These are phyloP conservation scores for Wakefieldia striispora DNA, from an alignment of 768 basidiomycete species.

Conservation along the genomic window DNA sequence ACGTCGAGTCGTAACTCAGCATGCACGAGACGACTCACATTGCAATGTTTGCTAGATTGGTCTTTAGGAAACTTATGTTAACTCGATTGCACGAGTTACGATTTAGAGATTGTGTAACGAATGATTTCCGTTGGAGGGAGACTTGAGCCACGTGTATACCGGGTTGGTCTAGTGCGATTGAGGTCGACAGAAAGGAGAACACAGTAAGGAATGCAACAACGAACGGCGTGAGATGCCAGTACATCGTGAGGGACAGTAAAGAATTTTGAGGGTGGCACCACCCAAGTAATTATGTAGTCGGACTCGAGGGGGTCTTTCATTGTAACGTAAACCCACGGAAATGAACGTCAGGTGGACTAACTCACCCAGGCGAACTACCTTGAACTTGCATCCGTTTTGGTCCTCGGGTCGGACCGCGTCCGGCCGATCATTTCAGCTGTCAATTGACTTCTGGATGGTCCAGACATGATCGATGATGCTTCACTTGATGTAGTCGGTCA, in stretches of 20 bases:
- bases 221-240: conserved; percentile 9
- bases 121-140: conserved; percentile 22
- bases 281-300: neutral
- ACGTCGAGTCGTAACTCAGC: neutral
- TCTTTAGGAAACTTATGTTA: conserved; percentile 10
- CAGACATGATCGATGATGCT: too few species aligned
- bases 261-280: neutral
- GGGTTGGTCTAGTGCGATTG: neutral
- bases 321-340: too few species aligned
- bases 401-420: too few species aligned
- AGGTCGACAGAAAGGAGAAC: conserved; percentile 17
- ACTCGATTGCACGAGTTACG: conserved; percentile 1
- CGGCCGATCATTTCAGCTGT: too few species aligned
- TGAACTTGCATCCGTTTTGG: too few species aligned
- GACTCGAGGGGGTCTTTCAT: too few species aligned
- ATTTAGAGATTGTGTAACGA: conserved; percentile 5
- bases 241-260: conserved; percentile 17
- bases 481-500: too few species aligned
- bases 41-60: conserved; percentile 14
- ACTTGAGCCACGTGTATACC: conserved; percentile 14
- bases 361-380: too few species aligned
- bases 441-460: too few species aligned
- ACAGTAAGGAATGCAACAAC: conserved; percentile 11
- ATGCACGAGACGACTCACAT: conserved; percentile 15
- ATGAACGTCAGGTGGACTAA: too few species aligned